phyloP scores from a whole-genome alignment of 129 eudicot genomes.

The Artemisia tridentata region DNA sequence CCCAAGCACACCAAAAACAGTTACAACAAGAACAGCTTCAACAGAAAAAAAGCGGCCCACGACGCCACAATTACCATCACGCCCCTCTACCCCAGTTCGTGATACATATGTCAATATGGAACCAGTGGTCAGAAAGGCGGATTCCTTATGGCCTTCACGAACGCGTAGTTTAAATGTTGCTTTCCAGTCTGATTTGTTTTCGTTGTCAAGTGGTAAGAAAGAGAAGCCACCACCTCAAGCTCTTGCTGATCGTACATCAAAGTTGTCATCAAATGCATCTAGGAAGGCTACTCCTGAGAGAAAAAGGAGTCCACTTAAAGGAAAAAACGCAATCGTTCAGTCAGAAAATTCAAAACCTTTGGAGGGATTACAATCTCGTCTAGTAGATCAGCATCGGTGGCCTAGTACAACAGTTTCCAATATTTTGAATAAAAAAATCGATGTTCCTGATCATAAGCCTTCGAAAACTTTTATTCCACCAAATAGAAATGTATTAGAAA shows the following conservation, averaged over 20 bases:
- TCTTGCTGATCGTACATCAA: slow-evolving; percentile 60
- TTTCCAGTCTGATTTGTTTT: slow-evolving; percentile 69
- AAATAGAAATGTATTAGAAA: slow-evolving; percentile 31
- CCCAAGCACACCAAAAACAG: slow-evolving; percentile 48
- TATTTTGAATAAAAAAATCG: slow-evolving; percentile 33
- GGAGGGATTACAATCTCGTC: too few species aligned
- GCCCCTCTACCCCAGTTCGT: slow-evolving; percentile 62
- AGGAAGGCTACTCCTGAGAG: slow-evolving; percentile 85
- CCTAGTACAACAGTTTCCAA: slow-evolving; percentile 58
- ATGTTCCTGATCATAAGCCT: slow-evolving; percentile 40
- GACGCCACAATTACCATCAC: slow-evolving; percentile 59
- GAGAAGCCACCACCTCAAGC: slow-evolving; percentile 67
- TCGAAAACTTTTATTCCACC: slow-evolving; percentile 36
- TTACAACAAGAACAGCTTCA: slow-evolving; percentile 60
- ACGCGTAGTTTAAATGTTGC: slow-evolving; percentile 80
- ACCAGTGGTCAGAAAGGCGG: slow-evolving; percentile 56
- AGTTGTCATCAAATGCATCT: slow-evolving; percentile 57
- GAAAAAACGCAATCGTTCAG: slow-evolving; percentile 52
- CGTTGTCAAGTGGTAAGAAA: slow-evolving; percentile 62
- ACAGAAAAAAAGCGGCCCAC: slow-evolving; percentile 74
- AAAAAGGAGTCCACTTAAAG: slow-evolving; percentile 81
- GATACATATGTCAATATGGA: slow-evolving; percentile 52
- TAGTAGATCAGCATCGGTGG: slow-evolving; percentile 71
- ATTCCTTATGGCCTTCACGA: slow-evolving; percentile 84
- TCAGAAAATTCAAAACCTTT: slow-evolving; percentile 79